These are phyloP conservation scores for Musa schizocarpa DNA, from an alignment of 176 grass and related monocot genomes.

Conservation along the genomic window DNA sequence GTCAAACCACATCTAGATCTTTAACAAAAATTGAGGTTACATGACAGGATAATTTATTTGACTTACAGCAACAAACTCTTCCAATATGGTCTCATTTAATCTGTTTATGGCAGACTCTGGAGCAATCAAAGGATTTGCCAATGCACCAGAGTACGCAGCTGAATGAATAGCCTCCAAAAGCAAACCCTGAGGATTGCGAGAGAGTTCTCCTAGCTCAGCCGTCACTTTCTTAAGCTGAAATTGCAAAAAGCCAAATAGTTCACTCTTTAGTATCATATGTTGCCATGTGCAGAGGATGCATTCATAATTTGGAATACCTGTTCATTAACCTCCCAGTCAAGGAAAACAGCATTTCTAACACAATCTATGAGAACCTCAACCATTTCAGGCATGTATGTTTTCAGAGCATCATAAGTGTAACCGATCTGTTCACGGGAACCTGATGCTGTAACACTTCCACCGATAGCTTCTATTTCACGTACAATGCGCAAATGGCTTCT, in stretches of 20 bases:
- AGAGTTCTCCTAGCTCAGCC: constrained; percentile 47
- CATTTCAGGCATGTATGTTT: constrained; percentile 87
- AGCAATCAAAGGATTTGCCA: constrained; percentile 75
- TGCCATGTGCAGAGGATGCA: constrained; percentile 12
- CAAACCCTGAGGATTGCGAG: constrained; percentile 55
- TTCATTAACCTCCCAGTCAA: constrained; percentile 97
- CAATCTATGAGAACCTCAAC: constrained; percentile 89
- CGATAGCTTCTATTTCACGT: constrained; percentile 78
- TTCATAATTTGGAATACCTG: constrained; percentile 41
- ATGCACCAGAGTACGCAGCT: constrained; percentile 85
- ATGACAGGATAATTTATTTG: neutral
- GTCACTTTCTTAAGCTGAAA: constrained; percentile 53
- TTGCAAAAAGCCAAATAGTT: constrained; percentile 18
- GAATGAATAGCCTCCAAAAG: constrained; percentile 97
- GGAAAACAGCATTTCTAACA: constrained; percentile 68
- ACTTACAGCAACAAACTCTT: constrained; percentile 67
- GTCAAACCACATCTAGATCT: neutral
- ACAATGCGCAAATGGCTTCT: constrained; percentile 75
- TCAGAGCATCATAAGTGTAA: constrained; percentile 74
- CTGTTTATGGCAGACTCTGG: constrained; percentile 47
- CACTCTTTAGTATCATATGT: constrained; percentile 1
- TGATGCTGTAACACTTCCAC: constrained; percentile 67
- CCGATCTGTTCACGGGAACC: constrained; percentile 68
- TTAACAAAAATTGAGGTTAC: neutral
- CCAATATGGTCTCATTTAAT: constrained; percentile 60